These are phyloP conservation scores for Plasmodium sp. DNA, from an alignment of 169 alveolate genomes.

Conservation along the genomic window DNA sequence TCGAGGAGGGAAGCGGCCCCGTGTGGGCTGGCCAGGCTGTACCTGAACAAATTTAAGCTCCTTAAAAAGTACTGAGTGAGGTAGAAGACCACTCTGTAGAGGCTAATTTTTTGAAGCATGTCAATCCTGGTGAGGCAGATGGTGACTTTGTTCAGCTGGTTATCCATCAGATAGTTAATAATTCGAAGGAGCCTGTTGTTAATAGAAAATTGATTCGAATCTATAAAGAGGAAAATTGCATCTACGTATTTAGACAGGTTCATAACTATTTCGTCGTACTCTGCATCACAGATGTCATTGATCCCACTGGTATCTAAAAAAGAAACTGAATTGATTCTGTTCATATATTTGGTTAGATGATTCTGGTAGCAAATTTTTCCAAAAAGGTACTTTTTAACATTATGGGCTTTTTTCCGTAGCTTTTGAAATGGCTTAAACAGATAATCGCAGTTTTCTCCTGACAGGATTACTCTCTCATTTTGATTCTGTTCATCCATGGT, in stretches of 20 bases:
- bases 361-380: slow-evolving; percentile 68
- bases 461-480: slow-evolving; percentile 18
- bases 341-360: slow-evolving; percentile 51
- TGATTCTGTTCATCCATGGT: not conserved
- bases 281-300: slow-evolving; percentile 6
- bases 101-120: slow-evolving; percentile 3
- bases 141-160: slow-evolving; percentile 48
- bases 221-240: slow-evolving; percentile 30
- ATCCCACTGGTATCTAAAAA: slow-evolving; percentile 67
- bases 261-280: slow-evolving; percentile 44
- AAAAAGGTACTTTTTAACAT: slow-evolving; percentile 37
- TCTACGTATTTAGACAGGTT: slow-evolving; percentile 58
- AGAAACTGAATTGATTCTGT: slow-evolving; percentile 57
- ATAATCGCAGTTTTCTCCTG: slow-evolving; percentile 53
- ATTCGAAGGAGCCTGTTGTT: slow-evolving; percentile 34
- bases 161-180: slow-evolving; percentile 41
- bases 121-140: slow-evolving; percentile 56
- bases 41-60: slow-evolving; percentile 31
- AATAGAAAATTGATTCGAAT: slow-evolving; percentile 39
- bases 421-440: slow-evolving; percentile 44
- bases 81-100: slow-evolving; percentile 46
- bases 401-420: slow-evolving; percentile 6
- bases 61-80: slow-evolving; percentile 52
- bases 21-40: not conserved
- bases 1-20: not conserved